A percentile compares a stretch with the other conserved stretches of the same genome.
Evolutionary conservation across 805 yeast genomes (phyloP).

Genomic region (Cyberlindnera bimundalis): DNA sequence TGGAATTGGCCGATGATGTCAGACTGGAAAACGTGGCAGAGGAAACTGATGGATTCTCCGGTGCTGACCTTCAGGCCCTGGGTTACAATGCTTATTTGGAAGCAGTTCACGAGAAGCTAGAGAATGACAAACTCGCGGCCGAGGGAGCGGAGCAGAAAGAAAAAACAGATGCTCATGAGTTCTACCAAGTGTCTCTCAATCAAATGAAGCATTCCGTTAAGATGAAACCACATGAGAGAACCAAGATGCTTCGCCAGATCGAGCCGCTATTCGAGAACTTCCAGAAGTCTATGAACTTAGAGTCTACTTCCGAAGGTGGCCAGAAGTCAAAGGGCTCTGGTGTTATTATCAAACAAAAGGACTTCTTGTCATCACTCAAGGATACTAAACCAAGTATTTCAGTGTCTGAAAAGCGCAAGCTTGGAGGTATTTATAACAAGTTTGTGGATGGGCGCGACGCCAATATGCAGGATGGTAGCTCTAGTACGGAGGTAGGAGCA

Average conservation of each 20-base stretch:
- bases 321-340: conserved; percentile 21
- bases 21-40: conserved; percentile 52
- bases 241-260: conserved; percentile 40
- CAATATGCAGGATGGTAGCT: conserved; percentile 87
- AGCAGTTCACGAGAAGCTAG: conserved; percentile 73
- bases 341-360: conserved; percentile 47
- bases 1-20: conserved; percentile 52
- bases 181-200: conserved; percentile 38
- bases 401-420: conserved; percentile 58
- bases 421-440: conserved; percentile 60
- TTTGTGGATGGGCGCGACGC: conserved; percentile 81
- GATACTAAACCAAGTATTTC: conserved; percentile 94
- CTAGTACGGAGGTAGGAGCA: conserved; percentile 27
- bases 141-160: conserved; percentile 19
- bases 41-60: conserved; percentile 74
- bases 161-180: conserved; percentile 31
- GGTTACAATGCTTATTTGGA: conserved; percentile 88
- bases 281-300: conserved; percentile 2
- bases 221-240: conserved; percentile 39
- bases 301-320: not conserved
- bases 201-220: conserved; percentile 15
- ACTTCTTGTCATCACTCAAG: conserved; percentile 57
- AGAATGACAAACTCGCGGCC: conserved; percentile 36
- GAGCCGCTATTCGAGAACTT: conserved; percentile 34
- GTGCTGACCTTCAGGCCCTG: conserved; percentile 93